phyloP scores from a whole-genome alignment of 768 basidiomycete genomes.

The Lyophyllum shimeji region DNA sequence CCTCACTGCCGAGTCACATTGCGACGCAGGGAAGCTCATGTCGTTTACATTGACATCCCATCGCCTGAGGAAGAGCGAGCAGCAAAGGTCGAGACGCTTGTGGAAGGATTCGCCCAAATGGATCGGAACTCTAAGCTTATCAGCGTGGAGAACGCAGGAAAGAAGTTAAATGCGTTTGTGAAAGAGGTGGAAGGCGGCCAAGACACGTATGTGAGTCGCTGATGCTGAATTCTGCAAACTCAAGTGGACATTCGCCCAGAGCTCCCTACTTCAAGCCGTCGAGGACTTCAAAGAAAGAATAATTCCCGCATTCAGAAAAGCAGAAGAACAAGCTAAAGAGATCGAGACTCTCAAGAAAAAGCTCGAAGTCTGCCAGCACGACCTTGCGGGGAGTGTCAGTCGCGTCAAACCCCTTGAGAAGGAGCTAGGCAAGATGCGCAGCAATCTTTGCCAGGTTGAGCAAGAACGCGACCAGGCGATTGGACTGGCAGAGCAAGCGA shows the following conservation, averaged over 20 bases:
- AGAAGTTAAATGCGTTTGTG: slow-evolving; percentile 31
- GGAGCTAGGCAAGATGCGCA: slow-evolving; percentile 22
- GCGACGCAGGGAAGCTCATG: slow-evolving; percentile 13
- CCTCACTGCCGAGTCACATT: slow-evolving; percentile 21
- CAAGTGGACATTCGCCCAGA: slow-evolving; percentile 18
- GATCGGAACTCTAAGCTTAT: slow-evolving; percentile 28
- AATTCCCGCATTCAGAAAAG: slow-evolving; percentile 33
- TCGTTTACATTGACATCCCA: slow-evolving; percentile 24
- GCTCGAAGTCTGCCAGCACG: slow-evolving; percentile 9
- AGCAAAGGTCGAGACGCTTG: slow-evolving; percentile 22
- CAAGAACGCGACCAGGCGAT: slow-evolving; percentile 28
- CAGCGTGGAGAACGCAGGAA: slow-evolving; percentile 35
- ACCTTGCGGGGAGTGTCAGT: slow-evolving; percentile 3
- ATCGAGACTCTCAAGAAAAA: slow-evolving; percentile 23
- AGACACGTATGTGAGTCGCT: slow-evolving; percentile 27
- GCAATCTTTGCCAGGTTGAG: slow-evolving; percentile 15
- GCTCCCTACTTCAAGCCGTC: slow-evolving; percentile 32
- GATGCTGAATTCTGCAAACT: not conserved
- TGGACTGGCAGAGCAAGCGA: slow-evolving; percentile 25
- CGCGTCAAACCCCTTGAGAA: slow-evolving; percentile 11
- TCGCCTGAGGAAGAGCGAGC: slow-evolving; percentile 28
- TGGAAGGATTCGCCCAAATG: slow-evolving; percentile 35
- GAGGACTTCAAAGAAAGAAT: slow-evolving; percentile 41
- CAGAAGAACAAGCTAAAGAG: slow-evolving; percentile 28
- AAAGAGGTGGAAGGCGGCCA: slow-evolving; percentile 22